phyloP scores from a whole-genome alignment of 257 asterid species.

The Solanum clarkiae region DNA sequence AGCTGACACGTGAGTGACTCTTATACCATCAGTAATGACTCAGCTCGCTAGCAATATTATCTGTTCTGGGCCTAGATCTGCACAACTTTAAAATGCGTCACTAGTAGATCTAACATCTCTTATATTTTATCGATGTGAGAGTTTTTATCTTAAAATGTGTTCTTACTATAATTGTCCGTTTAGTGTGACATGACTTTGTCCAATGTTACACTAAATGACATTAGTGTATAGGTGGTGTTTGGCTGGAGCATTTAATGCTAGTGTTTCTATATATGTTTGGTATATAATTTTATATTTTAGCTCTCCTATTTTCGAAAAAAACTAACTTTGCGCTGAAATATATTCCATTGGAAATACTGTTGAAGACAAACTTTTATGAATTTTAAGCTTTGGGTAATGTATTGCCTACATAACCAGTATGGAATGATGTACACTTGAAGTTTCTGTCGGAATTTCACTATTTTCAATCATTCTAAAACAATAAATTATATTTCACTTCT shows the following conservation, averaged over 20 bases:
- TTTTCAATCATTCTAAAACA: not conserved
- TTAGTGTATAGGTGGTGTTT: constrained; percentile 24
- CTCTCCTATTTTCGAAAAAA: not conserved
- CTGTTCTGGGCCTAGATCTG: too few species aligned
- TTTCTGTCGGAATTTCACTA: not conserved
- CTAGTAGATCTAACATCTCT: too few species aligned
- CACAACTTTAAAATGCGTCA: too few species aligned
- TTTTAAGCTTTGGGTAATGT: not conserved
- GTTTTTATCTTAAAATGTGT: too few species aligned
- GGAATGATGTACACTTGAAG: not conserved
- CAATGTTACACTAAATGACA: constrained; percentile 33
- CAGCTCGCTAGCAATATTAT: too few species aligned
- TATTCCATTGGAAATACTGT: not conserved
- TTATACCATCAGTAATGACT: too few species aligned
- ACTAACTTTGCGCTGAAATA: not conserved
- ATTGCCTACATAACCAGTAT: not conserved
- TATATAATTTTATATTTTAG: not conserved
- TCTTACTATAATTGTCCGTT: too few species aligned
- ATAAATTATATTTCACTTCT: too few species aligned
- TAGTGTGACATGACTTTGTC: constrained; percentile 21
- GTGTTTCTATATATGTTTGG: not conserved
- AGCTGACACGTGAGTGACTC: too few species aligned
- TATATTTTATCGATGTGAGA: too few species aligned
- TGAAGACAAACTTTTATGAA: not conserved
- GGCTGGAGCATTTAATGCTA: constrained; percentile 29